Base-by-base conservation (phyloP, 768 basidiomycete genomes). In the Candolleomyces aberdarensis region DNA sequence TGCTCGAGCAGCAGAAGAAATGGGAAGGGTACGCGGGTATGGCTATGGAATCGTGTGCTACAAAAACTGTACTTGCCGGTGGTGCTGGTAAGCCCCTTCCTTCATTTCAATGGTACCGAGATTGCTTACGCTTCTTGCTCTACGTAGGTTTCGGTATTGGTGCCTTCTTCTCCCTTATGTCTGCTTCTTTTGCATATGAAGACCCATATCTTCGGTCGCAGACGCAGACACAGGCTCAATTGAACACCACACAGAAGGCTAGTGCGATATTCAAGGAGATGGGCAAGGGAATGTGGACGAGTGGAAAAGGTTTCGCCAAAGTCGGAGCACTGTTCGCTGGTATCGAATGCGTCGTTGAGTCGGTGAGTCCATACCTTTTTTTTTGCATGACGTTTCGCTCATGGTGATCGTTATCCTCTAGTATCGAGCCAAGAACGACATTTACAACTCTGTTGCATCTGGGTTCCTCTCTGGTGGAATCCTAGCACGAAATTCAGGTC, bases 371-470 rank as follows among this genome's bases (percentile, higher is more conserved):
- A 29, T 60, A 17, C 17, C 49, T 13, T 57, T 50, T 50, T n/a
- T 58, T 26, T 39, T 57, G 31, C 47, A 48, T 14, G 19, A 26
- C 29, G 53, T 57, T 55, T 61, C 32, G 54, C 32, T 36, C 8
- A 56, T 29, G 32, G 49, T n/a, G 49, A 41, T 47, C 31, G 31
- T 46, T 11, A 43, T 59, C 22, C n/a, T 31, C 17, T 62, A 97
- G 96, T 98, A 97, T 75, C 94, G 96, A 49, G 96, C 94, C 9
- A 94, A 88, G 75, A 96, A 97, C 69, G 96, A 98, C 72, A 92
- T 98, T 66, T 88, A 86, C 59, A 98, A 98, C 71, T 90, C 94
- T 10, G 84, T 94, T 17, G 83, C 87, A 14, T 89, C 92, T 6
- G 96, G 96, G 1, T 94, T 96, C 71, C 71, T 95, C 4, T 85